Base-by-base conservation (phyloP, 2,329 filamentous ascomycete species). In the Calonectria crousiana region DNA sequence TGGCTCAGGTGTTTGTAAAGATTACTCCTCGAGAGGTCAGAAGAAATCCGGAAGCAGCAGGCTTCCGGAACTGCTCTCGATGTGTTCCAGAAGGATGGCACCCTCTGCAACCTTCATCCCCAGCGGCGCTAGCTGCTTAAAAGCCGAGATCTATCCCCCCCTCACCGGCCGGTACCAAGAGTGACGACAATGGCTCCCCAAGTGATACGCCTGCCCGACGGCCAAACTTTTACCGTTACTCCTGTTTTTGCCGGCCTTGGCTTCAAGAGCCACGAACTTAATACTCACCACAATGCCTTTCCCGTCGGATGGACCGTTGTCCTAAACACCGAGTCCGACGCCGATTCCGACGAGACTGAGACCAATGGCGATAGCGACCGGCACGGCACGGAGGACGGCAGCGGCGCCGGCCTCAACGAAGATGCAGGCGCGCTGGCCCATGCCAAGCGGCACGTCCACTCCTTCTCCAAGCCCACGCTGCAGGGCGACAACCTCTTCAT, bases 251-350 rank as follows among this genome's bases (percentile, higher is more conserved):
- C 94, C n/a, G 96, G 96, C 38, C 89, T 97, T 71, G 95, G 93
- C 80, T 98, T 98, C 92, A 97, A 96, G 84, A 91, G 93, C 72
- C 93, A 95, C 82, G 93, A 97, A 75, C 87, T 95, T 76, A 93
- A 90, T 80, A 87, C 89, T 32, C 91, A 93, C 80, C 90, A 91
- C 78, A 92, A 92, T 67, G 90, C 93, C 5, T 96, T 95, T 74
- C 95, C 96, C 0, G 91, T 94, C 8, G 96, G 96, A 38, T 98
- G 96, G 96, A 97, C 94, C 2, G 93, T 98, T 66, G 93, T 96
- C 36, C 88, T 98, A 47, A 93, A 96, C 80, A 95, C 93, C 1
- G 92, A 88, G 72, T 82, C 79, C 18, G 75, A 79, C 58, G 64
- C 74, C 11, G 77, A 79, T n/a, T 74, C 77, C 36, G 78, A 81